phyloP scores from a whole-genome alignment of 2,329 filamentous ascomycete species.

The Clonostachys rhizophaga region DNA sequence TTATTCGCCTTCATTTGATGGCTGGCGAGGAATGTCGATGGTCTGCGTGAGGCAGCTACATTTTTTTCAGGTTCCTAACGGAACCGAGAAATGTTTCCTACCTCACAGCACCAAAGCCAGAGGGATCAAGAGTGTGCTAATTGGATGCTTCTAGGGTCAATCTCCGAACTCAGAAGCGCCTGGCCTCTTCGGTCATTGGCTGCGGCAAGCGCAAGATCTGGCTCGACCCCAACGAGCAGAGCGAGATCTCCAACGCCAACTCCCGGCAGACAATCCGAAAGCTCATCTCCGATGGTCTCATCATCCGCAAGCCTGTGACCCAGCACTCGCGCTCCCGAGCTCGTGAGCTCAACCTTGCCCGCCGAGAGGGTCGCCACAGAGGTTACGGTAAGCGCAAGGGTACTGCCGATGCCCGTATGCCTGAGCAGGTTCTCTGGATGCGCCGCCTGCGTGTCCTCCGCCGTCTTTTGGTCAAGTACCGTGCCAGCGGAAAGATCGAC shows the following conservation, averaged over 20 bases:
- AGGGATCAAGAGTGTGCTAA: not conserved
- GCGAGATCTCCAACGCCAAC: constrained; percentile 99
- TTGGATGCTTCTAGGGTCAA: constrained; percentile 72
- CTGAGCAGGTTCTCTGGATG: constrained; percentile 98
- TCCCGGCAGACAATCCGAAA: constrained; percentile 99
- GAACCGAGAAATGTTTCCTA: not conserved
- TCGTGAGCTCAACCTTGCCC: constrained; percentile 89
- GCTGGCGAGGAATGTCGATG: too few relatives aligned
- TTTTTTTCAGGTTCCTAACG: not conserved
- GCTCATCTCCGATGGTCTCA: constrained; percentile 98
- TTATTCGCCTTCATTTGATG: too few relatives aligned
- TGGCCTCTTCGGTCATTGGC: constrained; percentile 96
- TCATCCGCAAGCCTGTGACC: constrained; percentile 99
- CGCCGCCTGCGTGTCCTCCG: constrained; percentile 98
- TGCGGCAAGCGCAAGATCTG: constrained; percentile 99
- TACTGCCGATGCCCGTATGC: constrained; percentile 99
- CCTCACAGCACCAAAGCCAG: not conserved
- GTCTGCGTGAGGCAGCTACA: too few relatives aligned
- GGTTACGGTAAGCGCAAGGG: constrained; percentile 99
- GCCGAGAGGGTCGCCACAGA: constrained; percentile 94
- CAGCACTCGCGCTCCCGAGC: constrained; percentile 99
- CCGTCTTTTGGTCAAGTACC: constrained; percentile 99
- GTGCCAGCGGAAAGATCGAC: constrained; percentile 99
- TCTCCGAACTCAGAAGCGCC: constrained; percentile 99
- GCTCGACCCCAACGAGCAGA: constrained; percentile 99